Evolutionary conservation across 805 yeast genomes (phyloP), one percentile per base, ranked within the genome.

Genomic region (Schizosaccharomyces japonicus): DNA sequence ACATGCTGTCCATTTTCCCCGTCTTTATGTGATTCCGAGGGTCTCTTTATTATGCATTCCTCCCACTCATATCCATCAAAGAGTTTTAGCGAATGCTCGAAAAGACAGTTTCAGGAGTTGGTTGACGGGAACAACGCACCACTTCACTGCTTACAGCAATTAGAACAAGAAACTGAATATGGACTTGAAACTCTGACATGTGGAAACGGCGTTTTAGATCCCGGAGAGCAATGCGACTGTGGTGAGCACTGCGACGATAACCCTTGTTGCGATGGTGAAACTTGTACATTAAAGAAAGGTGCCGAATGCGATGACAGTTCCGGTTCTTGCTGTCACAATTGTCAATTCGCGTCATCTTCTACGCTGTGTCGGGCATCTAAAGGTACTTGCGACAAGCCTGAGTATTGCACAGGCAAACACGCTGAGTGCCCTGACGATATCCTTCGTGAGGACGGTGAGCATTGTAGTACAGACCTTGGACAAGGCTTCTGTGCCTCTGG

Each of bases 131-230:
- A 36, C 25, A 19, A 36, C 11, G 23, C 23, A 15, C 23, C 42
- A 21, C 23, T 36, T 11, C 23, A 25, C 7, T 36, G 42, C 42
- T 27, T 36, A 3, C 23, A 25, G 8, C 17, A 36, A 36, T 27
- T 27, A 7, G 17, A 25, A 8, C 27, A 36, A 8, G 13, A 36
- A 4, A 8, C 23, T 6, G 42, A n/a, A n/a, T 15, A 19, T 5
- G 13, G 10, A 36, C 23, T 36, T 6, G 42, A 27, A 19, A 36
- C 13, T 57, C 55, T 30, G 10, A 42, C 30, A 17, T 61, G 65
- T 44, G 65, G 65, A 3, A 61, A 61, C 49, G 65, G 65, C 5
- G 61, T 61, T 45, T 65, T 61, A 3, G 65, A 61, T 47, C 64
- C 57, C 17, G 65, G 65, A 17, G 65, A 61, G 50, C 64, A 61